A percentile compares a stretch with the other conserved stretches of the same genome.
These are phyloP conservation scores for Volutella citrinella DNA, from an alignment of 2,329 filamentous ascomycete genomes.

Conservation along the genomic window DNA sequence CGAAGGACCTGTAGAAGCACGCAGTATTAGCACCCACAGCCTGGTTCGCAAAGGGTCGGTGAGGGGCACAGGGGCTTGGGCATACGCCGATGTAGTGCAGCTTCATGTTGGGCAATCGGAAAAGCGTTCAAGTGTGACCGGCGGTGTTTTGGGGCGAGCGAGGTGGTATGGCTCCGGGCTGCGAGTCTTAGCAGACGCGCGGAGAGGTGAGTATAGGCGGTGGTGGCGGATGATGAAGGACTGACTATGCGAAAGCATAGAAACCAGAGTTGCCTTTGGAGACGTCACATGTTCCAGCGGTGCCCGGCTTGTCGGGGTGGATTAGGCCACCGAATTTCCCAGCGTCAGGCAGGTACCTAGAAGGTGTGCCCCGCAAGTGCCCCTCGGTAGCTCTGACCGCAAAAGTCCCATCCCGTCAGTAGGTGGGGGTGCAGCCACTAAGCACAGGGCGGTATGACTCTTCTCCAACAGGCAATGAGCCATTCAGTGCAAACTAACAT, in stretches of 20 bases:
- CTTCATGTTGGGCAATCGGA: conserved; percentile 64
- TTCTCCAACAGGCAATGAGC: neutral
- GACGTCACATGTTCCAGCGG: conserved; percentile 27
- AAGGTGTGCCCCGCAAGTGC: too few species aligned
- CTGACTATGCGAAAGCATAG: too few species aligned
- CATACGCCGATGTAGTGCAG: conserved; percentile 83
- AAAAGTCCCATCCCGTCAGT: too few species aligned
- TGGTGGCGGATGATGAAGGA: too few species aligned
- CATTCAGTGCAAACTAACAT: neutral
- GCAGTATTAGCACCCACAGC: conserved; percentile 19
- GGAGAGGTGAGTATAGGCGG: too few species aligned
- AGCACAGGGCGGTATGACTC: neutral
- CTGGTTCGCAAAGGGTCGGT: conserved; percentile 19
- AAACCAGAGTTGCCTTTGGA: conserved; percentile 10
- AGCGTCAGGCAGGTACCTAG: neutral
- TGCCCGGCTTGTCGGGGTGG: conserved; percentile 15
- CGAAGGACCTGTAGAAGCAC: conserved; percentile 64
- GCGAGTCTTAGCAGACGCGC: conserved; percentile 1
- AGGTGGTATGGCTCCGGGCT: neutral
- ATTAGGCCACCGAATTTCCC: conserved; percentile 10
- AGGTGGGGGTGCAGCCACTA: neutral
- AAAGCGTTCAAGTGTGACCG: too few species aligned
- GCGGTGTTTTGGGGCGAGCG: too few species aligned
- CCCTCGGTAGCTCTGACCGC: too few species aligned
- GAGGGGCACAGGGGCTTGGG: conserved; percentile 23